Evolutionary conservation across 768 basidiomycete species (phyloP).

Genomic region (Leccinum rimulosum): DNA sequence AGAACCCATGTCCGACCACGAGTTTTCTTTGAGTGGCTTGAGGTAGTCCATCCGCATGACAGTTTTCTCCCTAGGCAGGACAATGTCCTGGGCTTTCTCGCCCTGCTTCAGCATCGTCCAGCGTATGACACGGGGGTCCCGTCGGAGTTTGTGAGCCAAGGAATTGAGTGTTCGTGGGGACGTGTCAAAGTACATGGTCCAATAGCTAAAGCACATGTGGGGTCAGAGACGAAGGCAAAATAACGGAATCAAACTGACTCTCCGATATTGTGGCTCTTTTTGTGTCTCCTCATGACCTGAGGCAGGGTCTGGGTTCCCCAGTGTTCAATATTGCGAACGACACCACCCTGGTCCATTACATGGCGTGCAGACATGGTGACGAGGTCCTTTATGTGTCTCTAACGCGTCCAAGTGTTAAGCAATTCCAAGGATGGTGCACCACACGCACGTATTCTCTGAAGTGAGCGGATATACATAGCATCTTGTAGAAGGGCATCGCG

Average conservation of each 20-base stretch:
- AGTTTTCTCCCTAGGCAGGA: constrained; percentile 47
- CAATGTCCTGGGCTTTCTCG: constrained; percentile 67
- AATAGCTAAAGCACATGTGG: constrained; percentile 55
- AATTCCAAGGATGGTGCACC: neutral
- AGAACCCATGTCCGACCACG: constrained; percentile 26
- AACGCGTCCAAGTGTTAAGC: neutral
- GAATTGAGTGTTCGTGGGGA: constrained; percentile 66
- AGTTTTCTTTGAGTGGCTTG: constrained; percentile 18
- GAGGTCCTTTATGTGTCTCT: constrained; percentile 75
- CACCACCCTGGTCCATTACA: constrained; percentile 72
- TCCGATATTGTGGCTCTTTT: constrained; percentile 54
- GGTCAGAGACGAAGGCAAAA: constrained; percentile 4
- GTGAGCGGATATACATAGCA: constrained; percentile 81
- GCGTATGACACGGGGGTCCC: constrained; percentile 80
- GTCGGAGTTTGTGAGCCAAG: constrained; percentile 66
- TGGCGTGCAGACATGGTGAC: constrained; percentile 69
- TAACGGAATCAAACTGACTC: constrained; percentile 58
- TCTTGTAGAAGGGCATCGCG: constrained; percentile 83
- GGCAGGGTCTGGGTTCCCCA: constrained; percentile 75
- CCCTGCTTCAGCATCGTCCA: constrained; percentile 81
- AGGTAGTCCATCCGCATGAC: constrained; percentile 31
- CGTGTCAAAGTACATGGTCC: constrained; percentile 89
- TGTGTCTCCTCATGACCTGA: constrained; percentile 67
- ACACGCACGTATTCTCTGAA: constrained; percentile 65
- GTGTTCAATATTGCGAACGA: constrained; percentile 75